Evolutionary conservation across 1,139 yeast genomes (phyloP), one percentile per base, ranked within the genome.

Genomic region (Diutina sp.): DNA sequence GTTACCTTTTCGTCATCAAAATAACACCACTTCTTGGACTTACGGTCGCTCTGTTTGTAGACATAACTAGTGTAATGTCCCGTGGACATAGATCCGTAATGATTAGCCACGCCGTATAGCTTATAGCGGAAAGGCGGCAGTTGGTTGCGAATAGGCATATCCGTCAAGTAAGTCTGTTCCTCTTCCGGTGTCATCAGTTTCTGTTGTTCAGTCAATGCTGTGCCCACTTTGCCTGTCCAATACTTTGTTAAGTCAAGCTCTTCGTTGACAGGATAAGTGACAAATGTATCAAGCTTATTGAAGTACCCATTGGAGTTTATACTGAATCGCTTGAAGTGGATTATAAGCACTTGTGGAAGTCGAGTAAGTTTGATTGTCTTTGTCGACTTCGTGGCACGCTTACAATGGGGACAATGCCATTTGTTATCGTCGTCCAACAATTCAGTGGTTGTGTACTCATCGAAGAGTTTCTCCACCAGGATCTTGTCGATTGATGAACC

Each of bases 61-160:
- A 90, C 95, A 65, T 83, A 87, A 0, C 96, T 78, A 0, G 98
- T 93, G 68, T 93, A 93, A 69, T 93, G 99, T 0, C 99, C 98
- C 2, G 96, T 90, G 54, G 86, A 81, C 55, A 91, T 73, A 35
- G 75, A 72, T 2, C 99, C 98, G 60, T 76, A 80, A 69, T 93
- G 99, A 63, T 89, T 87, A n/a, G 91, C 93, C 41, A 91, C 96
- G 0, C 87, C 96, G 63, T 84, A 88, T 46, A 93, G 71, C 61
- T 82, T 82, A 68, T 91, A 93, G 45, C 79, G 73, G 68, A 87
- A 90, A 2, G 97, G 97, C 0, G 95, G 86, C 0, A 69, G 67
- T 69, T 90, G 97, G 29, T 88, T 90, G 61, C 96, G 74, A 0
- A 74, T 65, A 0, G 96, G 95, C 52, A 87, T 71, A 11, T 80